Evolutionary conservation across 2,329 filamentous ascomycete genomes (phyloP), one percentile per base, ranked within the genome.

Genomic region (Aureobasidium pullulans): DNA sequence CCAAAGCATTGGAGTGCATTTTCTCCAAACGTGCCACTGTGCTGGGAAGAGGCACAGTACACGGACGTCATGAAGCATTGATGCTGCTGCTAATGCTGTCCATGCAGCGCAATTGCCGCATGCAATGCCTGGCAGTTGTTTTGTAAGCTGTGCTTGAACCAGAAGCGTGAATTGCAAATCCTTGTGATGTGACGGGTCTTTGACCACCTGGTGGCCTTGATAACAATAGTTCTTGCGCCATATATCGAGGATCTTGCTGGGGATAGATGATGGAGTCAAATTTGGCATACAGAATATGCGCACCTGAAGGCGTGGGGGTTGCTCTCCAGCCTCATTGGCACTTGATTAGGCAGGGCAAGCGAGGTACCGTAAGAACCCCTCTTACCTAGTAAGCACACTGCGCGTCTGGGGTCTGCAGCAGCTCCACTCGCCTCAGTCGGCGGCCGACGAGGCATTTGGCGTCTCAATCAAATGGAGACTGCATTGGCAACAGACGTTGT

Each of bases 41-140:
- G 44, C 43, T 49, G 54, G 54, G 29, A 31, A 32, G 53, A 42
- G 34, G 19, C 54, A 57, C 36, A 48, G 44, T 32, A 49, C 54
- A 48, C 36, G 43, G 54, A 58, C 54, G 54, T 58, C 54, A 58
- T 49, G 44, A 40, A 57, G 42, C 53, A 57, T 57, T 37, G 40
- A 44, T 47, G 42, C 42, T 31, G 42, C 42, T 31, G 42, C 37
- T 44, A 16, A 28, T 56, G 52, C 40, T 47, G 31, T 39, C 37
- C n/a, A 23, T 23, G 23, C 23, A 23, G 23, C 23, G 42, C 40
- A 57, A 37, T 44, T 39, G 42, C 40, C 42, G 53, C 42, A 57
- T 31, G 42, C 53, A 36, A 57, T 37, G 32, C 42, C 39, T 57
- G 23, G 31, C 34, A 57, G 19, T 23, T 39, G 40, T 46, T 15